Conservation (phyloP, 208 protist genomes). For the Phytomonas sp. region DNA sequence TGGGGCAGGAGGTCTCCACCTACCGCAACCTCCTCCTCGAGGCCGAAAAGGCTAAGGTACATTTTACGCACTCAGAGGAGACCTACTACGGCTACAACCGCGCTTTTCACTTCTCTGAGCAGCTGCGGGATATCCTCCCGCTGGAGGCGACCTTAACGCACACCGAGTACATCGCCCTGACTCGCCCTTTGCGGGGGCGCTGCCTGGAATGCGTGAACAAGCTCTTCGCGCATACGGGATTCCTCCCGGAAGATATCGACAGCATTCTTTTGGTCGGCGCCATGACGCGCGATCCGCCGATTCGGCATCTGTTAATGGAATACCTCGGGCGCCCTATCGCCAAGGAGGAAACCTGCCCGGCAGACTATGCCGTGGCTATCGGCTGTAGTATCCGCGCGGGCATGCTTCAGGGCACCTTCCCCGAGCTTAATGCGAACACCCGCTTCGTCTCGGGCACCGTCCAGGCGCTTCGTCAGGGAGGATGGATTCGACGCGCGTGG, state of each 20-base stretch:
- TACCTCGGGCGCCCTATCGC: constrained; percentile 70
- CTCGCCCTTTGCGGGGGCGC: constrained; percentile 66
- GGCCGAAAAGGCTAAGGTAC: constrained; percentile 86
- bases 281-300: constrained; percentile 87
- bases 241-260: constrained; percentile 62
- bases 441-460: constrained; percentile 75
- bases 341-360: constrained; percentile 59
- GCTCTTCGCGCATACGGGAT: constrained; percentile 58
- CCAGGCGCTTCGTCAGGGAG: constrained; percentile 52
- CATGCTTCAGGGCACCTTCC: constrained; percentile 81
- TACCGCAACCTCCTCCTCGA: constrained; percentile 68
- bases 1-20: constrained; percentile 61
- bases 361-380: constrained; percentile 87
- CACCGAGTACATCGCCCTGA: constrained; percentile 79
- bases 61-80: constrained; percentile 88
- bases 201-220: constrained; percentile 73
- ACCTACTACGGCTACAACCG: constrained; percentile 83
- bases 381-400: constrained; percentile 70
- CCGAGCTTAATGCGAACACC: constrained; percentile 61
- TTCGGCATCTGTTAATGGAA: constrained; percentile 72
- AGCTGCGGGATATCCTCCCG: constrained; percentile 75
- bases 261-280: constrained; percentile 84
- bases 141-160: constrained; percentile 80
- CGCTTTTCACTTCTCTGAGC: constrained; percentile 83
- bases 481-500: constrained; percentile 30